phyloP scores from a whole-genome alignment of 2,329 filamentous ascomycete species.

The Aspergillus thermomutatus region DNA sequence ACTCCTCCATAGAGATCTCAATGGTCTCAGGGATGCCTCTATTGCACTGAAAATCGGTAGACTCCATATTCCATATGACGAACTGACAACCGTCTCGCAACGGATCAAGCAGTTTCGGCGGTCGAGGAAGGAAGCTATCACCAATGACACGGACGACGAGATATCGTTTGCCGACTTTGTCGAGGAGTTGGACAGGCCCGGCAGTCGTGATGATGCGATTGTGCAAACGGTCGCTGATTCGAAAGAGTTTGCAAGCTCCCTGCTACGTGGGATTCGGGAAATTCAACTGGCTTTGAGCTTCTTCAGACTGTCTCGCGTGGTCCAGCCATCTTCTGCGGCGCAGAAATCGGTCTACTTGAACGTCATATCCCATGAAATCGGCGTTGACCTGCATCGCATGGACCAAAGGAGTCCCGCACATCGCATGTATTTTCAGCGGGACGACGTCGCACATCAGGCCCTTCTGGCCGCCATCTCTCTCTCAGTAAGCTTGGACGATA shows the following conservation, averaged over 20 bases:
- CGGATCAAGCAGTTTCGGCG: constrained; percentile 34
- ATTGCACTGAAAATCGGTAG: constrained; percentile 88
- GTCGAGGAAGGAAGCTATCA: constrained; percentile 29
- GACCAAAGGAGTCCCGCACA: constrained; percentile 92
- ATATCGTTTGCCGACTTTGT: constrained; percentile 70
- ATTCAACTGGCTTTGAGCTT: constrained; percentile 94
- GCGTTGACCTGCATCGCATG: constrained; percentile 84
- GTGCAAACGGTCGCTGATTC: constrained; percentile 86
- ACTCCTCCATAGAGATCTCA: constrained; percentile 76
- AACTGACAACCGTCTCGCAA: constrained; percentile 56
- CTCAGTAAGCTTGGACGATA: constrained; percentile 85
- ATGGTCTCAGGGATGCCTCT: constrained; percentile 85
- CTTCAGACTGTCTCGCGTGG: constrained; percentile 77
- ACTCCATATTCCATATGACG: constrained; percentile 86
- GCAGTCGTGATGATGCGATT: constrained; percentile 64
- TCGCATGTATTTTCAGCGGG: constrained; percentile 94
- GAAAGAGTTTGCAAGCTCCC: constrained; percentile 85
- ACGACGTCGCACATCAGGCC: constrained; percentile 92
- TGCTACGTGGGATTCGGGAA: constrained; percentile 89
- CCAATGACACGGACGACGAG: constrained; percentile 51
- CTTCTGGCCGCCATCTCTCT: constrained; percentile 89
- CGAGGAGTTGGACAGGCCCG: constrained; percentile 67
- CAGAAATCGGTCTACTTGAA: constrained; percentile 76
- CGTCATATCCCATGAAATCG: constrained; percentile 92
- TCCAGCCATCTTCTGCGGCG: constrained; percentile 64